Percentiles rank a stretch among this genome's conserved stretches.
Conservation (phyloP, 129 eudicot species). For the Rutidosis leptorrhynchoides region DNA sequence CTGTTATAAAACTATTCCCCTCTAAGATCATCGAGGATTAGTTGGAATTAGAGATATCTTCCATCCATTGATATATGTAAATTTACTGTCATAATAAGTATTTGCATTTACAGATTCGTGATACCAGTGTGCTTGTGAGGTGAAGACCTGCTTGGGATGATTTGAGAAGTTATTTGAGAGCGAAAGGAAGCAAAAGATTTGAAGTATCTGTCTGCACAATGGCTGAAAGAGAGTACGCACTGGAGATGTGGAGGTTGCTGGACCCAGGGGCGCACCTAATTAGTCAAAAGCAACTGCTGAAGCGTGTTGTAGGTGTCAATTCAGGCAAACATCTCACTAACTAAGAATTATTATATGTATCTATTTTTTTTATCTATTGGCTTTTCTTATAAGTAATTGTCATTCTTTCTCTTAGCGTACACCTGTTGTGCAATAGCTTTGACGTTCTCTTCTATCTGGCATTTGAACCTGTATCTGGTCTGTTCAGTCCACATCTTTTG, state of each 20-base stretch:
- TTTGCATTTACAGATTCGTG: conserved; percentile 69
- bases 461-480: neutral
- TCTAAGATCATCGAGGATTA: conserved; percentile 1
- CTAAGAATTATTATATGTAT: neutral
- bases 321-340: conserved; percentile 48
- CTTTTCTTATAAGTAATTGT: neutral
- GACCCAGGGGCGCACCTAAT: too few relatives aligned
- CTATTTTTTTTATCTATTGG: neutral
- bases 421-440: neutral
- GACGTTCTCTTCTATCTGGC: neutral
- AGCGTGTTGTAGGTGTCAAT: too few relatives aligned
- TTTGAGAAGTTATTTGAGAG: too few relatives aligned
- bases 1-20: neutral
- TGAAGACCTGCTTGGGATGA: conserved; percentile 98
- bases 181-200: too few relatives aligned
- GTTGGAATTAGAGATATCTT: neutral
- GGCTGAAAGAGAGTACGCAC: too few relatives aligned
- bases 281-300: too few relatives aligned
- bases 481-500: neutral
- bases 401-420: conserved; percentile 15
- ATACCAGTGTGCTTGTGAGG: conserved; percentile 92
- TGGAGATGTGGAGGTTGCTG: too few relatives aligned
- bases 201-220: too few relatives aligned
- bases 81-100: neutral
- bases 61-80: neutral